Base-by-base conservation (phyloP, 345 rosid species). In the Eucalyptus pumila region DNA sequence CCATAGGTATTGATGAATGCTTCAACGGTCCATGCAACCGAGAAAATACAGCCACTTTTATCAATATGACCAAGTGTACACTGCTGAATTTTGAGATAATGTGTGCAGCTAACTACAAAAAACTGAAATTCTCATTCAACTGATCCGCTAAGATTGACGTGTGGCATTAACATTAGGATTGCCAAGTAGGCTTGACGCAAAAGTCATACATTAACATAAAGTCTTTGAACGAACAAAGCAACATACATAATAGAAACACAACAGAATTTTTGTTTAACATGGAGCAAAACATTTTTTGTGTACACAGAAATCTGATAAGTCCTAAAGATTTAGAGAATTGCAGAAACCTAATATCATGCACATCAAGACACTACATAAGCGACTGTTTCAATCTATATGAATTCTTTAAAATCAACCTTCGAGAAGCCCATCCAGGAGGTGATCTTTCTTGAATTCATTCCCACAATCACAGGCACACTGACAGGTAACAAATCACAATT, bases 1-100 rank as follows among this genome's bases (percentile, higher is more conserved):
- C 99, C 99, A 87, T 97, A 98, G 15, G 99, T 94, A 88, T 97
- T 97, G 3, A 94, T 92, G 89, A 98, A 97, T 80, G 95, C 96
- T 90, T 93, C 92, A 47, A 87, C 92, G 26, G 92, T 90, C 86
- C 80, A 26, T 50, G 92, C 90, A 58, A 89, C 98, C 94, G 94
- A 94, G 34, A 89, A 86, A 42, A 76, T 42, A 42, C 11, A 83
- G 2, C 27, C 34, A 83, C 21, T 47, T 24, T 45, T 42, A 45
- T n/a, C 40, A n/a, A 67, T n/a, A 14, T 67, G 40, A 67, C 6
- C 40, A 5, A n/a, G 40, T n/a, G 16, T 67, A n/a, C 11, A 19
- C 21, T 14, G 19, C 6, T 14, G 76, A n/a, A 15, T n/a, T n/a
- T 67, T 8, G 40, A 67, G 76, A n/a, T 15, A n/a, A 14, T n/a